These are phyloP conservation scores for Radiomyces spectabilis DNA, from an alignment of 192 early-diverging fungal genomes.

Conservation along the genomic window DNA sequence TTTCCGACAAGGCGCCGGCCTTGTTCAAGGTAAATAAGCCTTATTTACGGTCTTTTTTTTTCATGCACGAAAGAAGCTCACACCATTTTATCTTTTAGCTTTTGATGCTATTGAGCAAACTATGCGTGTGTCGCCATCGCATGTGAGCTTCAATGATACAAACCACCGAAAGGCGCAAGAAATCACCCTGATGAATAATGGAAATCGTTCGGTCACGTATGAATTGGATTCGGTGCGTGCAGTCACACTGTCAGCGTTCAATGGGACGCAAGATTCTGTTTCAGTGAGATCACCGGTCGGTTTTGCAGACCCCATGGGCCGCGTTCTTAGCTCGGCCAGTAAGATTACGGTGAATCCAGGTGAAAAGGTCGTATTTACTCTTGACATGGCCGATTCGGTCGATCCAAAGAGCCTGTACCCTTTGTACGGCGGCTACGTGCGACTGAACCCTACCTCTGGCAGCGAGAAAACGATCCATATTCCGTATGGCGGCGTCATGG, in stretches of 20 bases:
- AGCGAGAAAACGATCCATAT: slow-evolving; percentile 17
- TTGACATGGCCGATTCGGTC: not conserved
- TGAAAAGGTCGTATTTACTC: not conserved
- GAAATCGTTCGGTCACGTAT: slow-evolving; percentile 3
- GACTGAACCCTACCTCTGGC: slow-evolving; percentile 17
- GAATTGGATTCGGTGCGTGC: not conserved
- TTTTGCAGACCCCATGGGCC: too few species aligned
- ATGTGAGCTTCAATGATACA: slow-evolving; percentile 45
- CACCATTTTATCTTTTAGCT: slow-evolving; percentile 5
- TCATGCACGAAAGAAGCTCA: not conserved
- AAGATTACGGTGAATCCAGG: not conserved
- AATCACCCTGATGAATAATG: slow-evolving; percentile 34
- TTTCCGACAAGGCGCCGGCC: slow-evolving; percentile 42
- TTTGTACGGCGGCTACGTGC: slow-evolving; percentile 40
- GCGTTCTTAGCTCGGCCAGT: too few species aligned
- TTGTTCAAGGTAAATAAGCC: slow-evolving; percentile 31
- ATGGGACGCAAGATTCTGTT: not conserved
- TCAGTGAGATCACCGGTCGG: too few species aligned
- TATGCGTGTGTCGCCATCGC: slow-evolving; percentile 31
- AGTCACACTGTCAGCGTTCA: not conserved
- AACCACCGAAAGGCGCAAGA: slow-evolving; percentile 15
- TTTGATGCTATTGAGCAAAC: slow-evolving; percentile 29
- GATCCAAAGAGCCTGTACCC: slow-evolving; percentile 17
- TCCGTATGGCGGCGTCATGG: slow-evolving; percentile 38
- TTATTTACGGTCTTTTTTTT: not conserved